Evolutionary conservation across 2,329 filamentous ascomycete genomes (phyloP), one percentile per base, ranked within the genome.

Genomic region (Penicillium olsonii): DNA sequence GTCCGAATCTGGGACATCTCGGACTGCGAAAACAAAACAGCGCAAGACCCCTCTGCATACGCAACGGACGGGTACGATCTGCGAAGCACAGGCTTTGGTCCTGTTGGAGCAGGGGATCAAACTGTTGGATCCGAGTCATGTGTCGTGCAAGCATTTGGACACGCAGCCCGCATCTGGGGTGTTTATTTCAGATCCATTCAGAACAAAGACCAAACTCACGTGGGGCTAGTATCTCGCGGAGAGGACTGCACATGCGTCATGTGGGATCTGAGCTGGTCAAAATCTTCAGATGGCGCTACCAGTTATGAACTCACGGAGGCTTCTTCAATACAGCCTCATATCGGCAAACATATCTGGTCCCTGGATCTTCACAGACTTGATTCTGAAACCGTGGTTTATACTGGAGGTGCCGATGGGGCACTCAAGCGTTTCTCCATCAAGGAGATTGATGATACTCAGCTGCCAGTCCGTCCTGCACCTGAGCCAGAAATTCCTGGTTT

Each of bases 321-420:
- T 2, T 74, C 78, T 2, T 83, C 79, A 7, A 80, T 83, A 42
- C 77, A 81, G 2, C 81, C 84, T 52, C 92, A 97, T 65, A 79
- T 77, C 27, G 94, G 94, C 6, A 99, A 96, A 69, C 91, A 96
- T 65, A 84, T 97, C 6, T 97, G 92, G 92, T 85, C 91, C 0
- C 78, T 84, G 31, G 83, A 82, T 11, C 51, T 72, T 44, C 62
- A 50, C 18, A 50, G 42, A 10, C 59, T 63, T 2, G 60, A 65
- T 1, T 57, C 67, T 12, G 67, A 66, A 12, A 61, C 75, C 0
- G 54, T 78, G 1, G 56, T 90, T 17, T 84, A 82, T 4, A 91
- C 88, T 2, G 94, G 94, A 11, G 94, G 90, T n/a, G 87, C 89
- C 10, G 94, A 99, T 70, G 87, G 91, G 14, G 78, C 79, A 26